Conservation (phyloP, 345 rosid genomes). For the Syzygium aqueum region DNA sequence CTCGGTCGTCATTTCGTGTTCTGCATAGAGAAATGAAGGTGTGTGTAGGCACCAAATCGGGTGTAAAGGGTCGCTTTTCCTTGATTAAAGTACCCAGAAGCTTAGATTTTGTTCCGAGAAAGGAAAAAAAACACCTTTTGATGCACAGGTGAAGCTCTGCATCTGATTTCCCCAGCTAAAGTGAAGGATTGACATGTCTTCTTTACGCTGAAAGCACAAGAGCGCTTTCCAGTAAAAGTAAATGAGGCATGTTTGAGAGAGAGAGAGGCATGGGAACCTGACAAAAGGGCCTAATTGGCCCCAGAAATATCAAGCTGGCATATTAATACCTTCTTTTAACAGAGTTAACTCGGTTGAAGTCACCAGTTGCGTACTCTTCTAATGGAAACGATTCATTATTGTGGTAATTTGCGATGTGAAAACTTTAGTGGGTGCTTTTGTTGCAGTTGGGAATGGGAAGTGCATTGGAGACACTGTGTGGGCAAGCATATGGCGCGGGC, state of each 20-base stretch:
- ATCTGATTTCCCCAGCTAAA: background rate
- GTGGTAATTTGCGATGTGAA: background rate
- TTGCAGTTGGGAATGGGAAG: conserved; percentile 93
- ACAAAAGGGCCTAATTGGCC: background rate
- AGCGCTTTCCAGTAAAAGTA: background rate
- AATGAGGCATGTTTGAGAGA: background rate
- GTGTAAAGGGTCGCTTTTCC: background rate
- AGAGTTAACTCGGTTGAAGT: background rate
- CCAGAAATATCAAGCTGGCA: background rate
- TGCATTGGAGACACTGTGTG: conserved; percentile 85
- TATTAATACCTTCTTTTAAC: background rate
- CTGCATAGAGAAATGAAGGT: background rate
- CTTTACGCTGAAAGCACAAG: background rate
- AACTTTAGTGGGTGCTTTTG: background rate
- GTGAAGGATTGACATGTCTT: background rate
- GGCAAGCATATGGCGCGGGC: conserved; percentile 94
- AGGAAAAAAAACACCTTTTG: background rate
- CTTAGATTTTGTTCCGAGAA: background rate
- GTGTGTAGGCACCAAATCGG: background rate
- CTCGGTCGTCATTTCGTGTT: background rate
- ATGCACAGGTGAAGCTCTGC: background rate
- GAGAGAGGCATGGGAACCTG: background rate
- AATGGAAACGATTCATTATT: background rate
- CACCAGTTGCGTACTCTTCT: background rate
- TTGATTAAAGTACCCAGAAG: background rate